These are phyloP conservation scores for Microsporum audouinii DNA, from an alignment of 2,329 filamentous ascomycete species.

Conservation along the genomic window DNA sequence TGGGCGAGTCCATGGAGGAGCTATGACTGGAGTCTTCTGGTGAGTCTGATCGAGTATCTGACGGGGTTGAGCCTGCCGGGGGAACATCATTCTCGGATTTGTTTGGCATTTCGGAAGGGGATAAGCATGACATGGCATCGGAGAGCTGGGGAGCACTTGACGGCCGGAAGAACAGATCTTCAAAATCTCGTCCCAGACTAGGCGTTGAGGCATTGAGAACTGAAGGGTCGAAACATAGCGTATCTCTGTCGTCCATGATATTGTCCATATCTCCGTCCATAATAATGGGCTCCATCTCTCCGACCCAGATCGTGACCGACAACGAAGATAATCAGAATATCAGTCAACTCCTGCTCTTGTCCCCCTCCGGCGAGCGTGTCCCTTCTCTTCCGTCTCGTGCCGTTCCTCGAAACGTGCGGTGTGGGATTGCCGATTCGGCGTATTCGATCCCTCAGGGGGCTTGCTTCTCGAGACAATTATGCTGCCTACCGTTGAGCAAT, in stretches of 20 bases:
- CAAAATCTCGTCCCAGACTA: constrained; percentile 8
- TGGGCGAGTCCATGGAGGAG: constrained; percentile 34
- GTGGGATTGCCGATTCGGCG: background rate
- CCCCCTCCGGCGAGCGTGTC: background rate
- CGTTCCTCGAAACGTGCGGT: background rate
- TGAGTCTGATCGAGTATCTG: constrained; percentile 36
- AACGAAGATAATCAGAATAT: too few species aligned
- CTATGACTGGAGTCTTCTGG: constrained; percentile 33
- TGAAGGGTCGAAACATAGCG: constrained; percentile 28
- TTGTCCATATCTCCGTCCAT: constrained; percentile 35
- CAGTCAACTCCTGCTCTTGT: too few species aligned
- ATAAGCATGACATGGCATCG: constrained; percentile 10
- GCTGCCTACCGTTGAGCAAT: background rate
- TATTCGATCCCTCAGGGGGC: background rate
- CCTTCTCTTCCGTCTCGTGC: background rate
- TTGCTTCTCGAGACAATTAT: background rate
- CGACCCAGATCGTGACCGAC: background rate
- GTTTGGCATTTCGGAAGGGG: constrained; percentile 8
- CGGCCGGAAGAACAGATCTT: constrained; percentile 12
- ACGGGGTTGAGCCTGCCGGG: constrained; percentile 21
- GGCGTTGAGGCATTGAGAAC: constrained; percentile 23
- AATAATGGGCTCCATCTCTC: constrained; percentile 30
- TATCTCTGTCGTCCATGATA: constrained; percentile 30
- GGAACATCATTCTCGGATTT: constrained; percentile 4
- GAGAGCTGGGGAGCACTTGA: constrained; percentile 8